Evolutionary conservation across 345 rosid species (phyloP).

Genomic region (Syzygium jambos): DNA sequence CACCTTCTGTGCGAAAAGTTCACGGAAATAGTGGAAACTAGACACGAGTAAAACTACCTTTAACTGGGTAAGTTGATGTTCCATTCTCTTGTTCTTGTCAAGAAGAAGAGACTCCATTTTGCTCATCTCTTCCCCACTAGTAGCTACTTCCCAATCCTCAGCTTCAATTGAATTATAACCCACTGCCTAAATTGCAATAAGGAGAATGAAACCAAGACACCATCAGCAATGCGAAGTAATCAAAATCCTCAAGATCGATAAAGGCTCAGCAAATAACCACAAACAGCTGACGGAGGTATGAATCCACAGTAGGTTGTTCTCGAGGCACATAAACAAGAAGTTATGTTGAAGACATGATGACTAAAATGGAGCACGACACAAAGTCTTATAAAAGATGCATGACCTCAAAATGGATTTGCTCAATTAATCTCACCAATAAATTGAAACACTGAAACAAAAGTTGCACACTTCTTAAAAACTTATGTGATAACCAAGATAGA

Average conservation of each 20-base stretch:
- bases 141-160: conserved; percentile 98
- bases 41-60: conserved; percentile 39
- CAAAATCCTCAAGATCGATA: neutral
- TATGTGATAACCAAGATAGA: neutral
- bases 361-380: neutral
- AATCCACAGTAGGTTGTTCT: neutral
- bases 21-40: neutral
- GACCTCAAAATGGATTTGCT: neutral
- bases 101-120: conserved; percentile 98
- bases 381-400: neutral
- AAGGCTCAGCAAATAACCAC: neutral
- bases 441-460: neutral
- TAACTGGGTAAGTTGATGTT: conserved; percentile 85
- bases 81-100: conserved; percentile 95
- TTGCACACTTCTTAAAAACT: neutral
- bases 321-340: neutral
- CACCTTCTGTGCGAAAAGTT: neutral
- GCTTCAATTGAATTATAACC: conserved; percentile 98
- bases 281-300: neutral
- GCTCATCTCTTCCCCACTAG: conserved; percentile 94
- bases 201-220: neutral
- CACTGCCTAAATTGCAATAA: conserved; percentile 47
- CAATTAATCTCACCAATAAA: neutral
- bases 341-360: neutral
- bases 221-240: neutral